Base-by-base conservation (phyloP, 139 green algal genomes). In the Picochlorum sp. region DNA sequence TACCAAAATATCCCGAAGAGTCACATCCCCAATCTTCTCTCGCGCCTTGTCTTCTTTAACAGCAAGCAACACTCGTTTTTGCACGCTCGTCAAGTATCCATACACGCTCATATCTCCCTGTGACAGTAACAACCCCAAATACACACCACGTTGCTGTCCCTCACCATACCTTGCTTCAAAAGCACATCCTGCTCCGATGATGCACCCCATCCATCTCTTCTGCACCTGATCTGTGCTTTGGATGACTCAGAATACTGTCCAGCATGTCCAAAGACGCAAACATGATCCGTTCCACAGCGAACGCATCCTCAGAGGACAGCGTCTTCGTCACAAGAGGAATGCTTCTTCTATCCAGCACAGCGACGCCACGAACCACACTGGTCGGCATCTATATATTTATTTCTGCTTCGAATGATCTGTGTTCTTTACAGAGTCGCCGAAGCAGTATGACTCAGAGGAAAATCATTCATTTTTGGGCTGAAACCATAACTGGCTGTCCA, bases 1-100 rank as follows among this genome's bases (percentile, higher is more conserved):
- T 20, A 54, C 47, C 47, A 54, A 54, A 54, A 21, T 21, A 54
- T 54, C 47, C 47, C n/a, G 47, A 18, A 54, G 34, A 41, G 34
- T 41, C 7, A 41, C 34, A 13, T 41, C 34, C 34, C 34, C 34
- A 41, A 41, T 41, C 8, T 41, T 41, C 34, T 41, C n/a, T 4
- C 47, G 16, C 47, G 16, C 47, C n/a, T 20, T 21, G n/a, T 21
- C 47, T 54, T 54, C 18, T 13, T 54, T 20, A 13, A 54, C 18
- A 54, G 47, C 47, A 54, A 54, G 13, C 47, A 54, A 21, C 16
- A 54, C 18, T 26, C 47, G 47, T 54, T 54, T 54, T 26, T 20
- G 16, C 47, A 21, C n/a, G 18, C 18, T 26, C 1, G 47, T 54
- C 47, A 54, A 20, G n/a, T 54, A 54, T 20, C 47, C 47, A 21